Base-by-base conservation (phyloP, 2,329 filamentous ascomycete species). In the Aspergillus cejpii region DNA sequence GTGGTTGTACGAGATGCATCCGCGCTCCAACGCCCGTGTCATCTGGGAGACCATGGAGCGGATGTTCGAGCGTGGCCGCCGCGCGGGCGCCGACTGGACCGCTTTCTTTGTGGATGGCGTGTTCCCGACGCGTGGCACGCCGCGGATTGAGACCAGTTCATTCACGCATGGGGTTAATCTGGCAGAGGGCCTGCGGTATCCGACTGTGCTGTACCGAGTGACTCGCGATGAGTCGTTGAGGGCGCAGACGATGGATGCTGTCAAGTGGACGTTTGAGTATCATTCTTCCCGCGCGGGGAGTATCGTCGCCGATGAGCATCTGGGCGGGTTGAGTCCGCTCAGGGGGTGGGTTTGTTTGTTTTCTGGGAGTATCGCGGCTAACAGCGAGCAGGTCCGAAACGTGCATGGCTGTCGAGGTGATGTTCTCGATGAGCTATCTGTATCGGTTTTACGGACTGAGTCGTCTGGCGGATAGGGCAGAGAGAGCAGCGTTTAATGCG, bases 401-500 rank as follows among this genome's bases (percentile, higher is more conserved):
- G 0, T 78, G 75, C 58, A 75, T 71, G 2, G 64, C 70, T 1
- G 75, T 76, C 3, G 75, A 78, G 55, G 68, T 69, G 0, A 75
- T 76, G 56, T 77, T 71, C 58, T 76, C 73, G 0, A 57, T 76
- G 17, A 66, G 63, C 21, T 77, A 76, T 45, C 61, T 76, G n/a
- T 77, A 77, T 53, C 71, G 72, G 38, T 61, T 68, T 3, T 51
- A 75, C 3, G 75, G 75, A 1, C 66, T 69, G 41, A 65, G 66
- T 23, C 49, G 61, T 11, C 76, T 72, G 49, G 77, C 76, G 2
- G 76, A 80, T 52, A 62, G 67, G n/a, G 67, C 69, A 6, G 77
- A 80, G 51, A 58, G 68, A 7, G 67, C 72, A 6, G 74, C 76
- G 3, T 80, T 77, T 64, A 80, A 80, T 49, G 73, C 75, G 1